Base-by-base conservation (phyloP, 2,329 filamentous ascomycete species). In the Sporothrix inflata region DNA sequence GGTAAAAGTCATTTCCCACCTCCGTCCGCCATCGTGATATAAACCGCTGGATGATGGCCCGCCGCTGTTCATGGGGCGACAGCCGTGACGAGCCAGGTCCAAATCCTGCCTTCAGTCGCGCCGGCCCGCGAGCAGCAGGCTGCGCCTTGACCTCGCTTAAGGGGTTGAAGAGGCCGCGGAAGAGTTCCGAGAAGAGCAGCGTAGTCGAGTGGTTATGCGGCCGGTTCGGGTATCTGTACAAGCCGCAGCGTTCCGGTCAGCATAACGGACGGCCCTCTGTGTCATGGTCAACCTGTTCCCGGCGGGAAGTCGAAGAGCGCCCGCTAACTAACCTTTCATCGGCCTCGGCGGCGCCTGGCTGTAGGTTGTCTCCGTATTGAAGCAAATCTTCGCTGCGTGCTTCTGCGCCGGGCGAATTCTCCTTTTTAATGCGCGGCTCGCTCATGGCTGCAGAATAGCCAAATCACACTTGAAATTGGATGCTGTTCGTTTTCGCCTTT, bases 1-100 rank as follows among this genome's bases (percentile, higher is more conserved):
- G 96, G 79, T 96, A 98, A 77, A 99, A 93, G 80, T 99, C 96
- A 76, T 93, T 84, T 34, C 96, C 96, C 27, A 98, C 94, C 74
- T 97, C 91, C 71, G 89, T 89, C 51, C 94, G 89, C 96, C 96
- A 99, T 79, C 89, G 87, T 16, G 88, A 87, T 76, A 99, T 93
- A 83, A 97, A 99, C 8, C 91, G 86, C 71, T 94, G 89, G 75
- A 99, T 94, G 75, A 98, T 92, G 76, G 90, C 89, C 0, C 92
- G 88, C 49, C 94, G 89, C 74, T 92, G 88, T 79, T 98, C 94
- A 75, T 95, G 89, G 0, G 93, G 91, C 3, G 90, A 90, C 9
- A 89, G 83, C 70, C 87, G 89, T 5, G 82, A 83, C 9, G 83
- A 81, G 9, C 90, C 88, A 0, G 89, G 91, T 73, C 82, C 77